phyloP scores from a whole-genome alignment of 192 early-diverging fungal genomes.

The Podila horticola region DNA sequence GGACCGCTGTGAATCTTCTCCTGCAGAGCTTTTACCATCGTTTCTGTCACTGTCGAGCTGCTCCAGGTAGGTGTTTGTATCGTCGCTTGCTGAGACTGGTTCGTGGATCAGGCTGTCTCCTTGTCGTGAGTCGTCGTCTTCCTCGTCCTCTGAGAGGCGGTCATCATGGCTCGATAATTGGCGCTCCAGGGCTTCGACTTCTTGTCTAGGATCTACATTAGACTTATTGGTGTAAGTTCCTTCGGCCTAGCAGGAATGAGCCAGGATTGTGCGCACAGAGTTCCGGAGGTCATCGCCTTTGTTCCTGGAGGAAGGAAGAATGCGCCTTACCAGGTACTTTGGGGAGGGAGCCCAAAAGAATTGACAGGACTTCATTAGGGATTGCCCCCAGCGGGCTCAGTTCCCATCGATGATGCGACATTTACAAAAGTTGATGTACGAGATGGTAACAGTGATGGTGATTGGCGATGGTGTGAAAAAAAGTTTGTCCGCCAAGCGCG shows the following conservation, averaged over 20 bases:
- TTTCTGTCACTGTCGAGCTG: not conserved
- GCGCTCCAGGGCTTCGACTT: constrained; percentile 22
- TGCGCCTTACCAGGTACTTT: constrained; percentile 41
- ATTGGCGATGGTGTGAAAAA: not conserved
- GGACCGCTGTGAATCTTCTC: constrained; percentile 7
- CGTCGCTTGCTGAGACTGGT: not conserved
- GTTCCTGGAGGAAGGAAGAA: not conserved
- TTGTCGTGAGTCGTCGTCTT: constrained; percentile 30
- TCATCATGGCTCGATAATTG: constrained; percentile 35
- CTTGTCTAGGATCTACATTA: constrained; percentile 25
- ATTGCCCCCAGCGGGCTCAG: constrained; percentile 28
- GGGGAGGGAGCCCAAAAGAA: constrained; percentile 38
- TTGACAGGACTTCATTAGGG: constrained; percentile 43
- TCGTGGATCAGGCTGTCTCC: not conserved
- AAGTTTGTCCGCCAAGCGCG: not conserved
- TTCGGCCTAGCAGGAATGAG: not conserved
- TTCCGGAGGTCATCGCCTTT: too few relatives aligned
- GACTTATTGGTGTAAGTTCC: not conserved
- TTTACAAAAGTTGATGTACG: not conserved
- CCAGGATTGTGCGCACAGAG: not conserved
- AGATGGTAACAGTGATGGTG: not conserved
- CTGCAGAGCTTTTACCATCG: not conserved
- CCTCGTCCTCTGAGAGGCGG: constrained; percentile 40
- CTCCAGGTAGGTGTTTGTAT: not conserved
- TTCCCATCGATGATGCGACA: constrained; percentile 49